These are phyloP conservation scores for Parachaetomium inaequale DNA, from an alignment of 495 filamentous ascomycete species.

Conservation along the genomic window DNA sequence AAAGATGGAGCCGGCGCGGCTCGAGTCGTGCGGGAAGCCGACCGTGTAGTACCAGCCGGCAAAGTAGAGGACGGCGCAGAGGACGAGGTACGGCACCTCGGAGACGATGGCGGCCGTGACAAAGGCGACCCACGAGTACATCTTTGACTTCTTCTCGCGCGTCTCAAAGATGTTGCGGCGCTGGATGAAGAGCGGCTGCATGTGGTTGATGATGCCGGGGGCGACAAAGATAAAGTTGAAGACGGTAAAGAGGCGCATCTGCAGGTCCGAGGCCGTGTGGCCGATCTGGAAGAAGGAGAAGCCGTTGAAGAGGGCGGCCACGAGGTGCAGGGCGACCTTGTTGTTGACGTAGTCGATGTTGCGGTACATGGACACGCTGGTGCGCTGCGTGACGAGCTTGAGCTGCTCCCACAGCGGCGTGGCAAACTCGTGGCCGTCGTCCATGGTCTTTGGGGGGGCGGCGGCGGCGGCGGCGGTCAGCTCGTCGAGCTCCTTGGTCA, in stretches of 20 bases:
- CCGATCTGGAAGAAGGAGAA: constrained; percentile 72
- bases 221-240: constrained; percentile 60
- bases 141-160: constrained; percentile 68
- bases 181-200: constrained; percentile 68
- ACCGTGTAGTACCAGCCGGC: constrained; percentile 58
- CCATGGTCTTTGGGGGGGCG: constrained; percentile 21
- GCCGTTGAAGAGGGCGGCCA: constrained; percentile 61
- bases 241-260: constrained; percentile 69
- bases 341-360: constrained; percentile 69
- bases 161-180: constrained; percentile 67
- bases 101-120: constrained; percentile 50
- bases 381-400: constrained; percentile 46
- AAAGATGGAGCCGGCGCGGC: constrained; percentile 42
- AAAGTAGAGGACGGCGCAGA: constrained; percentile 57
- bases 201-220: constrained; percentile 48
- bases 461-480: constrained; percentile 46
- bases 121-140: constrained; percentile 66
- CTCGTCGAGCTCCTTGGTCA: constrained; percentile 60
- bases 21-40: constrained; percentile 44
- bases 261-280: constrained; percentile 61
- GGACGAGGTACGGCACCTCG: constrained; percentile 56
- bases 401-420: constrained; percentile 39
- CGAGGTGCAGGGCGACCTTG: constrained; percentile 43
- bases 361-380: constrained; percentile 73
- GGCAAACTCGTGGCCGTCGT: constrained; percentile 35